These are phyloP conservation scores for Cladosporium sp. DNA, from an alignment of 2,329 filamentous ascomycete species.

Conservation along the genomic window DNA sequence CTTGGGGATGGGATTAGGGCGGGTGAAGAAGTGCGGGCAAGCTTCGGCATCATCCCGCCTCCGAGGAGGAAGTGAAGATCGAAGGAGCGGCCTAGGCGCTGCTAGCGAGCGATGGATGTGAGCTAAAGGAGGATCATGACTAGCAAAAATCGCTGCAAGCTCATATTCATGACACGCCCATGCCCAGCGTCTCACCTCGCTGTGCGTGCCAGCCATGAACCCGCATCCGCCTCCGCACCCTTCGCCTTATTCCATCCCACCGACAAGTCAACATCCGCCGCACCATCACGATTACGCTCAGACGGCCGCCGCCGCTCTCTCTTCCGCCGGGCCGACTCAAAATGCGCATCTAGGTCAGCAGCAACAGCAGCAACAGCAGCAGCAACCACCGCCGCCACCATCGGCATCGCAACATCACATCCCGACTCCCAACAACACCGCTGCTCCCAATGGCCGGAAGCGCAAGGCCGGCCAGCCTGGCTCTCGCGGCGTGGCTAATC, in stretches of 20 bases:
- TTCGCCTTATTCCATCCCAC: constrained; percentile 9
- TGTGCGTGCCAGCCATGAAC: constrained; percentile 5
- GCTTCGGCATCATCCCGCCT: too few species aligned
- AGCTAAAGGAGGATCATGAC: too few species aligned
- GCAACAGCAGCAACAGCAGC: constrained; percentile 1
- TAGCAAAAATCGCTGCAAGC: too few species aligned
- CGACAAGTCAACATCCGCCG: constrained; percentile 4
- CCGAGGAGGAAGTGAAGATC: too few species aligned
- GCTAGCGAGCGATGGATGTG: too few species aligned
- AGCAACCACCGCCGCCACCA: background rate
- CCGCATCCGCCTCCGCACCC: constrained; percentile 1
- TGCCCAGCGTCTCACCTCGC: constrained; percentile 2
- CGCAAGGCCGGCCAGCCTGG: constrained; percentile 33
- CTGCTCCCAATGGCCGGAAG: constrained; percentile 26
- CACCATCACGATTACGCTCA: constrained; percentile 7
- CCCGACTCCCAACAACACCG: constrained; percentile 13
- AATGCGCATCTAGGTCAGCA: background rate
- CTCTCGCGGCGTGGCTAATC: constrained; percentile 71
- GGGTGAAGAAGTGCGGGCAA: too few species aligned
- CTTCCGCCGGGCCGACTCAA: background rate
- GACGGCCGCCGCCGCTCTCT: constrained; percentile 4
- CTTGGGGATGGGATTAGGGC: too few species aligned
- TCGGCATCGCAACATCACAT: constrained; percentile 6
- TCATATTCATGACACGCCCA: background rate
- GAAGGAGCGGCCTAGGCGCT: too few species aligned